Percentiles rank a stretch among this genome's conserved stretches.
These are phyloP conservation scores for Medicago arabica DNA, from an alignment of 306 rosid genomes.

Conservation along the genomic window DNA sequence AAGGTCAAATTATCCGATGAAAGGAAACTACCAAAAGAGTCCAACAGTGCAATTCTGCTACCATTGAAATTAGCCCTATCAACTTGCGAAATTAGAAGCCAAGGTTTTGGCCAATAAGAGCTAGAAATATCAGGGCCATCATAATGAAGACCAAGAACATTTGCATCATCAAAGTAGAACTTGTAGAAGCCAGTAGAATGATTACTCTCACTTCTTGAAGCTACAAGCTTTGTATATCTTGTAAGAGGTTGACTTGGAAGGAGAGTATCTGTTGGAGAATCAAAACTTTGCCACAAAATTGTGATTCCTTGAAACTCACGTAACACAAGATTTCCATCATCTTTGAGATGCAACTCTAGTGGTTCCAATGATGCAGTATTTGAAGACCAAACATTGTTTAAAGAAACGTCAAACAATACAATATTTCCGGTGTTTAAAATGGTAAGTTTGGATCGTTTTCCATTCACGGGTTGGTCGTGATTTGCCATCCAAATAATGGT, in stretches of 20 bases:
- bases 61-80: conserved; percentile 29
- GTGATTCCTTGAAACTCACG: not conserved
- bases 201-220: conserved; percentile 43
- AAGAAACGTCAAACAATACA: conserved; percentile 41
- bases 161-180: conserved; percentile 32
- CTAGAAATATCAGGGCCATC: conserved; percentile 34
- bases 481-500: conserved; percentile 58
- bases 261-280: conserved; percentile 50
- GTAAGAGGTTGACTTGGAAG: conserved; percentile 51
- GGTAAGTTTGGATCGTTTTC: conserved; percentile 46
- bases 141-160: conserved; percentile 38
- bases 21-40: conserved; percentile 29
- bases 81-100: not conserved
- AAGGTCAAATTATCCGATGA: conserved; percentile 17
- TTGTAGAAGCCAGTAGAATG: conserved; percentile 42
- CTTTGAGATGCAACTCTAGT: conserved; percentile 18
- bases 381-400: conserved; percentile 38
- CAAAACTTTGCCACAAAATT: conserved; percentile 54
- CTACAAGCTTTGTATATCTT: conserved; percentile 42
- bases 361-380: conserved; percentile 17
- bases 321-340: conserved; percentile 54
- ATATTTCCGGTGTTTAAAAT: conserved; percentile 40
- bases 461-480: conserved; percentile 51
- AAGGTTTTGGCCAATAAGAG: conserved; percentile 38
- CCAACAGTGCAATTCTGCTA: conserved; percentile 19